Percentiles rank a stretch among this genome's conserved stretches.
Conservation (phyloP, 1,284 basidiomycete genomes). For the Pholiota adiposa region DNA sequence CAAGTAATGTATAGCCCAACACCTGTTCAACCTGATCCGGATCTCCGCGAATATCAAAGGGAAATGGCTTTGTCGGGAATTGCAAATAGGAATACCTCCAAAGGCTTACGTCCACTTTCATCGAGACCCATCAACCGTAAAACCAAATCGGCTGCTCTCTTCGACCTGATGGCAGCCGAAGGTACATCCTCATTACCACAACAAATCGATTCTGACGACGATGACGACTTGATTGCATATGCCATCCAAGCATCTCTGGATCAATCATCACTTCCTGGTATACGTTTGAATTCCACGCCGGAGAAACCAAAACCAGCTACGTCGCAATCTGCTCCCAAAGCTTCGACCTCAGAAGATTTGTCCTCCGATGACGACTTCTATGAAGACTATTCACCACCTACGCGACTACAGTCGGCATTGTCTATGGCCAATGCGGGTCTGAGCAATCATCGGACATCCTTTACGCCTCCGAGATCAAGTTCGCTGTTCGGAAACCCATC, state of each 20-base stretch:
- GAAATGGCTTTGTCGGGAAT: constrained; percentile 72
- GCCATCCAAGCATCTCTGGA: constrained; percentile 65
- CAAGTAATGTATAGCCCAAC: constrained; percentile 34
- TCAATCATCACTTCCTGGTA: constrained; percentile 22
- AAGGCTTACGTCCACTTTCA: constrained; percentile 37
- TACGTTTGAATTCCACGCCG: not conserved
- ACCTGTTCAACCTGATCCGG: constrained; percentile 52
- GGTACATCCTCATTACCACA: constrained; percentile 29
- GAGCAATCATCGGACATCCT: constrained; percentile 30
- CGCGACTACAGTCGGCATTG: constrained; percentile 63
- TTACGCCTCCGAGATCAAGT: constrained; percentile 12
- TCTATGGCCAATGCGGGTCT: constrained; percentile 62
- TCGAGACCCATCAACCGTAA: constrained; percentile 34
- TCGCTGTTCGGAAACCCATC: constrained; percentile 42
- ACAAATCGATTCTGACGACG: constrained; percentile 39
- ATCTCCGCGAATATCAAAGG: constrained; percentile 70
- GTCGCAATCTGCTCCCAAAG: not conserved
- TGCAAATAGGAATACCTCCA: constrained; percentile 55
- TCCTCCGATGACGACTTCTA: constrained; percentile 32
- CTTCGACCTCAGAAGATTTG: not conserved
- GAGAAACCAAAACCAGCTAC: constrained; percentile 5
- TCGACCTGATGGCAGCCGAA: constrained; percentile 38
- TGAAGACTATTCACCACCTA: constrained; percentile 49
- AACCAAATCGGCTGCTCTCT: constrained; percentile 37
- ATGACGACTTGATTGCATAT: constrained; percentile 56